Evolutionary conservation across 2,329 filamentous ascomycete genomes (phyloP), one percentile per base, ranked within the genome.

Genomic region (Pseudogymnoascus sp.): DNA sequence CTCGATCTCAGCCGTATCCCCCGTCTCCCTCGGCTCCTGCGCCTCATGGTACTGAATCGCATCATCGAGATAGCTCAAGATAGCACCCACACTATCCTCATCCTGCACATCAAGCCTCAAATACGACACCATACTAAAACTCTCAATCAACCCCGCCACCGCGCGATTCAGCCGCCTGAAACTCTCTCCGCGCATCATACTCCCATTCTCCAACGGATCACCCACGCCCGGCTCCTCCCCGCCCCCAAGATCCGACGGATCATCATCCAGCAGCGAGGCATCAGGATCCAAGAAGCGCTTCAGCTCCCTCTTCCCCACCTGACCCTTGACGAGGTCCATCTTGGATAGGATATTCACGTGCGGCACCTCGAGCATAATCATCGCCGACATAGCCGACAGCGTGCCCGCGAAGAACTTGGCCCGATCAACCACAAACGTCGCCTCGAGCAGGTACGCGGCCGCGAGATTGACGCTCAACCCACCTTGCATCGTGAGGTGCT

Each of bases 331-430:
- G 63, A 97, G 82, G 72, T 99, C 94, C 92, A 97, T 97, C 76
- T 99, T 99, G 71, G 88, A 95, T 60, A 99, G 77, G 62, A 99
- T 88, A 72, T 99, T 99, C 71, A 99, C 84, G 71, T 99, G 94
- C 3, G 94, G 94, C 65, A 97, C 84, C 75, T 97, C 94, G 64
- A 99, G 82, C 90, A 97, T 94, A 69, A 99, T 84, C 94, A 99
- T 99, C 65, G 94, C 92, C 69, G 89, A 95, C 94, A 99, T 97
- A 65, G 94, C 94, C 71, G 89, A 94, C 62, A 99, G 78, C 0
- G 94, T 96, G 10, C 94, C 94, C 0, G 94, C 87, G 74, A 99
- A 97, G 79, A 95, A 99, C 76, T 97, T 99, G 69, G 94, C 89
- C 62, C 90, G 86, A 74, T 99, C 94, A 63, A 96, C 84, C 68